Evolutionary conservation across 495 filamentous ascomycete genomes (phyloP), one percentile per base, ranked within the genome.

Genomic region (Thermochaetoides thermophila): DNA sequence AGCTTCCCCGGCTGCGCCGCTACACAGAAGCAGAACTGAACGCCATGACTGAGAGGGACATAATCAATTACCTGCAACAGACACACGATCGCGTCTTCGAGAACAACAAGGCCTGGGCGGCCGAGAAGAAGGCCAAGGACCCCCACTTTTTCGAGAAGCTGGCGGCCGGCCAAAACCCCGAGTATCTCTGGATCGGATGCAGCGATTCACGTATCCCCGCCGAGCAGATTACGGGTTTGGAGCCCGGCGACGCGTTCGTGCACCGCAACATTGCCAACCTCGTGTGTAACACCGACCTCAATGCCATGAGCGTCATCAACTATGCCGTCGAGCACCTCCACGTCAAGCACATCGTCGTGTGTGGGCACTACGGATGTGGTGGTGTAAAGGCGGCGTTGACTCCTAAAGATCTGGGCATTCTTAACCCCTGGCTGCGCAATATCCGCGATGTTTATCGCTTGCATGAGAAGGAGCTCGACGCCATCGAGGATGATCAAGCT

Each of bases 241-340:
- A 59, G 20, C 65, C 72, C 26, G 72, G 72, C 29, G 69, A 75
- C 32, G 63, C 64, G 33, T 75, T 75, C 45, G 61, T 74, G 32
- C 71, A 75, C 51, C 63, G 71, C 46, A 75, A 75, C 61, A 74
- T 76, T 41, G 72, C 71, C 37, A 75, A 75, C 57, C 48, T 76
- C 29, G 64, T 75, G 27, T 60, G 63, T 49, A 66, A 63, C 48
- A 69, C 59, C 27, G 69, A 73, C 34, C 59, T 73, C 22, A 72
- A 69, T 49, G 66, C 65, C 32, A 70, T 76, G 61, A 67, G 60
- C 53, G 72, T 74, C 41, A 70, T 76, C 41, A 60, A 71, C 30
- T 76, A 74, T 47, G 72, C 72, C 17, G 69, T 75, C 6, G 47
- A 56, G 38, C 63, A 75, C 37, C 55, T 76, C 14, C 39, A 69